Conservation (phyloP, 352 stramenopile species). For the Aphanomyces invadans region DNA sequence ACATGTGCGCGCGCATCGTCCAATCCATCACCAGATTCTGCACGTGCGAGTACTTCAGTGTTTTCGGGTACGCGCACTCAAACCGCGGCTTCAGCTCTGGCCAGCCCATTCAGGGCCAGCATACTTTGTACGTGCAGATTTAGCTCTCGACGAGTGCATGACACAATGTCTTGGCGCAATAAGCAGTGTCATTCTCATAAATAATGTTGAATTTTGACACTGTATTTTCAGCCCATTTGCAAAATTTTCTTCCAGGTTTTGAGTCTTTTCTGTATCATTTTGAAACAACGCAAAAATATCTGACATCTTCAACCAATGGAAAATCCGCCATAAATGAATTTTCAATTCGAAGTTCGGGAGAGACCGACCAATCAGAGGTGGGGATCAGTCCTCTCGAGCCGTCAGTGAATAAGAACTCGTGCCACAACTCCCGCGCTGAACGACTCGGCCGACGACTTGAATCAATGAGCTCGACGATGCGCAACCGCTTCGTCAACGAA, state of each 20-base stretch:
- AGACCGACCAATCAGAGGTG: background rate
- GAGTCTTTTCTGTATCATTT: background rate
- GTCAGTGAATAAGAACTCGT: background rate
- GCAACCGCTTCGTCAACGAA: constrained; percentile 20
- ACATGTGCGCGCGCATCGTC: background rate
- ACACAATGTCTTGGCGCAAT: no score
- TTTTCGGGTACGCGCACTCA: background rate
- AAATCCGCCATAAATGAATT: no score
- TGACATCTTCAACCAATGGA: background rate
- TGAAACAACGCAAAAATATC: background rate
- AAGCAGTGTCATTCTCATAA: background rate
- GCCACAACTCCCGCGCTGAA: no score
- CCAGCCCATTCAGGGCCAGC: background rate
- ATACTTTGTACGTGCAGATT: constrained; percentile 9
- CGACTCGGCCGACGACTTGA: background rate
- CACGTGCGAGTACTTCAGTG: constrained; percentile 9
- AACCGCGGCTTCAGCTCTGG: background rate
- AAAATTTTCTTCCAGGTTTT: background rate
- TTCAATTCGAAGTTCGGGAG: no score
- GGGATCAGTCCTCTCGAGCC: background rate
- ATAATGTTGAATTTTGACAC: background rate
- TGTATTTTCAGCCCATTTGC: background rate
- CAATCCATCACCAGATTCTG: constrained; percentile 13
- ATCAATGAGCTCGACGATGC: background rate
- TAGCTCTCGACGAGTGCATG: no score